These are phyloP conservation scores for Cyberlindnera japonica DNA, from an alignment of 805 yeast genomes.

Conservation along the genomic window DNA sequence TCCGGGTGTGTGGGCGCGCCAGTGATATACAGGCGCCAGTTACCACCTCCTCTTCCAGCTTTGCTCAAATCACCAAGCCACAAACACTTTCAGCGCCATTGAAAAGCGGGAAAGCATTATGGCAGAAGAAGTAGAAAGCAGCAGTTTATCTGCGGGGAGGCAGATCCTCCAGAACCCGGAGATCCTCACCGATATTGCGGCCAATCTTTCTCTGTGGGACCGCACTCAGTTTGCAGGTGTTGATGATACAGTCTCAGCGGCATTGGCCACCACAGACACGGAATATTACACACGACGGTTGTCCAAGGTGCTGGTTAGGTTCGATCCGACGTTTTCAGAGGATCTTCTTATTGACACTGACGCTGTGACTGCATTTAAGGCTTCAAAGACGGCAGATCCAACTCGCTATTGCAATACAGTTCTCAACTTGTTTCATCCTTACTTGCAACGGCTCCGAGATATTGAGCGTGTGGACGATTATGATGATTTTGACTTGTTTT, in stretches of 20 bases:
- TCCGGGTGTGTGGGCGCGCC: too few relatives aligned
- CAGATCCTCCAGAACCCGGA: constrained; percentile 6
- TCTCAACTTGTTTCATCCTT: constrained; percentile 11
- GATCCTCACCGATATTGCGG: constrained; percentile 12
- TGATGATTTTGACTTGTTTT: constrained; percentile 18
- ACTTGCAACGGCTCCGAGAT: constrained; percentile 10
- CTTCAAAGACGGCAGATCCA: constrained; percentile 22
- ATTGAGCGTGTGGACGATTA: constrained; percentile 3
- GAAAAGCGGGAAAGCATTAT: too few relatives aligned
- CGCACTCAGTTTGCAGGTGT: constrained; percentile 16
- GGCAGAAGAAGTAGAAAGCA: too few relatives aligned
- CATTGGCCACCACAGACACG: constrained; percentile 7
- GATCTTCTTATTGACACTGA: constrained; percentile 21
- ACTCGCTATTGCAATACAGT: constrained; percentile 15
- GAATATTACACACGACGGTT: constrained; percentile 19
- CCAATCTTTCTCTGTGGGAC: constrained; percentile 19
- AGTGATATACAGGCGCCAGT: too few relatives aligned
- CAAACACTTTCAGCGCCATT: too few relatives aligned
- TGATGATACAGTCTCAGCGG: constrained; percentile 4
- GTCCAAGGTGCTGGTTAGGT: constrained; percentile 10
- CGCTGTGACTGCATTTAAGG: constrained; percentile 13
- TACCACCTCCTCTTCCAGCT: too few relatives aligned
- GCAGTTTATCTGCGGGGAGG: too few relatives aligned
- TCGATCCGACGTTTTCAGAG: constrained; percentile 13
- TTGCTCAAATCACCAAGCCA: too few relatives aligned